Base-by-base conservation (phyloP, 1,284 basidiomycete species). In the Ceratobasidium sp. region DNA sequence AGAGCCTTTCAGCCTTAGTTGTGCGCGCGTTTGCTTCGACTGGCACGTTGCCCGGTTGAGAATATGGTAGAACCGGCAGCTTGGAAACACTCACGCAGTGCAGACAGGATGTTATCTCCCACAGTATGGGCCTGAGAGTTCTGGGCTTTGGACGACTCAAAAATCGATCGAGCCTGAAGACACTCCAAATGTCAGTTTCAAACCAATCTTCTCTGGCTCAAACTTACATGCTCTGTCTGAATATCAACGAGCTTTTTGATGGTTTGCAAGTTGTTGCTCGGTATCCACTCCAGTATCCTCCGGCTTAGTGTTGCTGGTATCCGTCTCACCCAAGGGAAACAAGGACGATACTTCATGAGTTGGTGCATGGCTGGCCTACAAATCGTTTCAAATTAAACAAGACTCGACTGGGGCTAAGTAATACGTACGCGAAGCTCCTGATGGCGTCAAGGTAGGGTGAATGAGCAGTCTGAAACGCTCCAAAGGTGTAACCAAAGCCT, bases 71-170 rank as follows among this genome's bases (percentile, higher is more conserved):
- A 22, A 29, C 32, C 10, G 25, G n/a, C 22, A 17, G 31, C 10
- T 22, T 35, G 22, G 22, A 1, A 6, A 10, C 20, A 42, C 60
- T 27, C 17, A 65, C 60, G 7, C 12, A 65, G 12, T 0, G 17
- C 20, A n/a, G 60, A 65, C 31, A 65, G n/a, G 13, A 65, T 65
- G 43, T 65, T 31, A 15, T n/a, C n/a, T n/a, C n/a, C n/a, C n/a
- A n/a, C n/a, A n/a, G n/a, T n/a, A n/a, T n/a, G n/a, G n/a, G n/a
- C n/a, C n/a, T n/a, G n/a, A n/a, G n/a, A n/a, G n/a, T n/a, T n/a
- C n/a, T n/a, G n/a, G n/a, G n/a, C n/a, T n/a, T n/a, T n/a, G n/a
- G n/a, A n/a, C n/a, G n/a, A n/a, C n/a, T n/a, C n/a, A n/a, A 65
- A 20, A 15, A 65, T 65, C 5, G 25, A 47, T 29, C 49, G 22